Conservation (phyloP, 257 asterid species). For the Capsicum chinense region DNA sequence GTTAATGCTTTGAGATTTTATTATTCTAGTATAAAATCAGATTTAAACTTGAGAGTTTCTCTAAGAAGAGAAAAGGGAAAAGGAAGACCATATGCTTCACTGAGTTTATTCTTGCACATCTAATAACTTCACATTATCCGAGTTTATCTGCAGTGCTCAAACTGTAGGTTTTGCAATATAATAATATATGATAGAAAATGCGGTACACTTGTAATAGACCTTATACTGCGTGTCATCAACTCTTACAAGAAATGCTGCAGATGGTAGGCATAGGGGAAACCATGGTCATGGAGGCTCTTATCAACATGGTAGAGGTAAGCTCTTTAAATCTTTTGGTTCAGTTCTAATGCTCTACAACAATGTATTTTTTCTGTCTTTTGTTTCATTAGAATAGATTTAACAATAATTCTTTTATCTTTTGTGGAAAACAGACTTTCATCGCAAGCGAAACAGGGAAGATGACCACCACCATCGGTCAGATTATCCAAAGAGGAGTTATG, state of each 20-base stretch:
- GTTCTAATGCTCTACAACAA: background rate
- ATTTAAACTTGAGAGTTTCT: background rate
- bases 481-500: constrained; percentile 71
- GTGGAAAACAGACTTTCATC: constrained; percentile 56
- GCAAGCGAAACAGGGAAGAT: constrained; percentile 81
- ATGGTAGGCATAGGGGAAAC: constrained; percentile 78
- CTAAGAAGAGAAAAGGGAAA: background rate
- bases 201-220: background rate
- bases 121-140: background rate
- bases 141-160: background rate
- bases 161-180: constrained; percentile 4
- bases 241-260: constrained; percentile 42
- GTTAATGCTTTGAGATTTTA: background rate
- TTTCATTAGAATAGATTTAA: background rate
- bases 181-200: background rate
- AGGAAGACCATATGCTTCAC: background rate
- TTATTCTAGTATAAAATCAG: background rate
- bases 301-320: constrained; percentile 80
- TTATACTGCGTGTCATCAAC: background rate
- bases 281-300: constrained; percentile 76
- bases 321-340: background rate
- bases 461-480: constrained; percentile 69
- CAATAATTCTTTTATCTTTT: background rate
- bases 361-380: background rate
- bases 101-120: constrained; percentile 9